Conservation (phyloP, 2,329 filamentous ascomycete species). For the Monilinia fructicola region DNA sequence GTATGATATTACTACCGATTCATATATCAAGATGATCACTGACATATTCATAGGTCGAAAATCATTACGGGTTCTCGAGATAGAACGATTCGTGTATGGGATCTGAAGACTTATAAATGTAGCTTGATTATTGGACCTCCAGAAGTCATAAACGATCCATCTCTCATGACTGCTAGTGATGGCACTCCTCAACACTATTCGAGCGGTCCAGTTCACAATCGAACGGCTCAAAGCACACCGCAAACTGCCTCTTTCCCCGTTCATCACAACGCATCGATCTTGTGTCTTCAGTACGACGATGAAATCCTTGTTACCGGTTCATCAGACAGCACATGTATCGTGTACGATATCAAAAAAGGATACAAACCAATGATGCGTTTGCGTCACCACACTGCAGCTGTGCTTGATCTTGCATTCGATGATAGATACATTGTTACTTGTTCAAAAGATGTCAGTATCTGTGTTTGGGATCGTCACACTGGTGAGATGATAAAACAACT, state of each 20-base stretch:
- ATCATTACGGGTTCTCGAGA: slow-evolving; percentile 96
- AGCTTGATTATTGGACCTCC: slow-evolving; percentile 81
- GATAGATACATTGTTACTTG: slow-evolving; percentile 92
- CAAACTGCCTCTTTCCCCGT: slow-evolving; percentile 56
- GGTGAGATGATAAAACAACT: slow-evolving; percentile 75
- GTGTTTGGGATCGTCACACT: slow-evolving; percentile 86
- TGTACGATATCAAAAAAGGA: slow-evolving; percentile 78
- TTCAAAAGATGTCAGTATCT: slow-evolving; percentile 92
- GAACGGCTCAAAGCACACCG: slow-evolving; percentile 51
- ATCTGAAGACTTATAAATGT: slow-evolving; percentile 85
- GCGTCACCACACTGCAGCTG: slow-evolving; percentile 76
- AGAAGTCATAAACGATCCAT: slow-evolving; percentile 55
- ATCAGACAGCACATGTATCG: slow-evolving; percentile 85
- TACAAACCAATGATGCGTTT: slow-evolving; percentile 81
- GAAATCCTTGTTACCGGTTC: slow-evolving; percentile 92
- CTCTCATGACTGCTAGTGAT: slow-evolving; percentile 53
- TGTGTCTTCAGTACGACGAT: slow-evolving; percentile 93
- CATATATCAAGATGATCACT: slow-evolving; percentile 35
- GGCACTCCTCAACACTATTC: slow-evolving; percentile 57
- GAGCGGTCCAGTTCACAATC: slow-evolving; percentile 45
- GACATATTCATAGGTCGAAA: slow-evolving; percentile 64
- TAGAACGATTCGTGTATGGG: slow-evolving; percentile 94
- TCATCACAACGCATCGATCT: slow-evolving; percentile 87
- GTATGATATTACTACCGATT: slow-evolving; percentile 52
- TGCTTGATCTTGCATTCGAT: slow-evolving; percentile 92